phyloP scores from a whole-genome alignment of 306 rosid genomes.

The Glycyrrhiza uralensis region DNA sequence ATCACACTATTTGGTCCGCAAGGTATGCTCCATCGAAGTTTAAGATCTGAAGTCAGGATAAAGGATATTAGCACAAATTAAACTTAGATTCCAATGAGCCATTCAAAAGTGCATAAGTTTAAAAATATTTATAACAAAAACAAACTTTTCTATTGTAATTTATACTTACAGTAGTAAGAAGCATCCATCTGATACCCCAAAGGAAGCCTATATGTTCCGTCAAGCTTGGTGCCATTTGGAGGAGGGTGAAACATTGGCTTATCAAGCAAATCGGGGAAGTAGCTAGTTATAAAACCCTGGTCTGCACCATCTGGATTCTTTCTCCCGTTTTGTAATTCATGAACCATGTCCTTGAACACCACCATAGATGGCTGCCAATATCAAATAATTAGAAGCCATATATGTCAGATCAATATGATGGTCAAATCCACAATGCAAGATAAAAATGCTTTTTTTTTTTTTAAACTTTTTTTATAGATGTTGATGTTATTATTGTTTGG shows the following conservation, averaged over 20 bases:
- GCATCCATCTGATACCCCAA: conserved; percentile 99
- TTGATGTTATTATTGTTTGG: too few relatives aligned
- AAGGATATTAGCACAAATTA: not conserved
- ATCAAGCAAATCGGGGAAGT: conserved; percentile 78
- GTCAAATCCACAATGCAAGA: not conserved
- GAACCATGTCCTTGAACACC: conserved; percentile 81
- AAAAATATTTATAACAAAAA: not conserved
- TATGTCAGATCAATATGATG: not conserved
- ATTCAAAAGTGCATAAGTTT: not conserved
- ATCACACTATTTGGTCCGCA: conserved; percentile 97
- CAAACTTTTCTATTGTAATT: not conserved
- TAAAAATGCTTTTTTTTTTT: not conserved
- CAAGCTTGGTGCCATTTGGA: conserved; percentile 58
- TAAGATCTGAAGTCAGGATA: conserved; percentile 57
- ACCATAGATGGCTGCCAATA: conserved; percentile 68
- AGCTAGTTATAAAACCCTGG: conserved; percentile 88
- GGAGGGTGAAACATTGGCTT: conserved; percentile 77
- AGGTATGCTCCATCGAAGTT: conserved; percentile 86
- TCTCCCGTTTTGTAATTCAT: conserved; percentile 62
- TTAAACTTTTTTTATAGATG: too few relatives aligned
- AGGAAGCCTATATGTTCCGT: conserved; percentile 85
- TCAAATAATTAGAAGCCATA: not conserved
- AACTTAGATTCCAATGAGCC: not conserved
- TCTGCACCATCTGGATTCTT: conserved; percentile 96
- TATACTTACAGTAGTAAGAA: conserved; percentile 85